A percentile compares a stretch with the other conserved stretches of the same genome.
Conservation (phyloP, 169 alveolate genomes). For the Eimeria necatrix region DNA sequence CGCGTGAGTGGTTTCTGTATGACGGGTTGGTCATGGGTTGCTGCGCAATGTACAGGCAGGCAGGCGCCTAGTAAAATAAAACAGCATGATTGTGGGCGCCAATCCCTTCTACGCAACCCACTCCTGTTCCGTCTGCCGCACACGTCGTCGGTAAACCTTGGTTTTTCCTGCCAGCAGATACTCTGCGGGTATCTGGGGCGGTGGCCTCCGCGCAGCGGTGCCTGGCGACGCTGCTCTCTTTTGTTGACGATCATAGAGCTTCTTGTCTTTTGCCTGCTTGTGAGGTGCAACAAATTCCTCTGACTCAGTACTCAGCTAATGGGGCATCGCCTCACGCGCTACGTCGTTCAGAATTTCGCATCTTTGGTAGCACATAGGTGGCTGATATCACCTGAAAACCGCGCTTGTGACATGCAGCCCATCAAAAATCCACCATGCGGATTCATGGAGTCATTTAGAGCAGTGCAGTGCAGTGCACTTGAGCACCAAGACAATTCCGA, state of each 20-base stretch:
- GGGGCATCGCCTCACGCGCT: not conserved
- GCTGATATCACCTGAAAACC: too few relatives aligned
- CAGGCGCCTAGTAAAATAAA: not conserved
- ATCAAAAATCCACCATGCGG: not conserved
- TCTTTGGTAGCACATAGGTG: not conserved
- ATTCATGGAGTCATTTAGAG: not conserved
- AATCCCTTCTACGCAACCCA: not conserved
- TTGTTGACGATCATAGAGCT: constrained; percentile 12
- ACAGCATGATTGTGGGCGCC: constrained; percentile 1
- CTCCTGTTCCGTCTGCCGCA: constrained; percentile 7
- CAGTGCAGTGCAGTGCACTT: constrained; percentile 6
- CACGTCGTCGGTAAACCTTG: constrained; percentile 9
- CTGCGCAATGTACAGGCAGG: constrained; percentile 30
- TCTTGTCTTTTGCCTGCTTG: constrained; percentile 56
- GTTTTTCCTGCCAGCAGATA: not conserved
- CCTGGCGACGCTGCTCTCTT: constrained; percentile 39
- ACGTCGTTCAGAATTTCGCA: not conserved
- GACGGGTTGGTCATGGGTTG: constrained; percentile 43
- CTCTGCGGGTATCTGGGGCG: constrained; percentile 39
- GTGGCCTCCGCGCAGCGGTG: constrained; percentile 46
- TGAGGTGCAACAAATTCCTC: not conserved
- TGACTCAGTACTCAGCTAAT: not conserved
- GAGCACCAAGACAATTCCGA: constrained; percentile 24
- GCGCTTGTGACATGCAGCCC: not conserved
- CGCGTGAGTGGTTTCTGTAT: constrained; percentile 7